phyloP scores from a whole-genome alignment of 2,329 filamentous ascomycete species.

The Aspergillus oerlinghausenensis region DNA sequence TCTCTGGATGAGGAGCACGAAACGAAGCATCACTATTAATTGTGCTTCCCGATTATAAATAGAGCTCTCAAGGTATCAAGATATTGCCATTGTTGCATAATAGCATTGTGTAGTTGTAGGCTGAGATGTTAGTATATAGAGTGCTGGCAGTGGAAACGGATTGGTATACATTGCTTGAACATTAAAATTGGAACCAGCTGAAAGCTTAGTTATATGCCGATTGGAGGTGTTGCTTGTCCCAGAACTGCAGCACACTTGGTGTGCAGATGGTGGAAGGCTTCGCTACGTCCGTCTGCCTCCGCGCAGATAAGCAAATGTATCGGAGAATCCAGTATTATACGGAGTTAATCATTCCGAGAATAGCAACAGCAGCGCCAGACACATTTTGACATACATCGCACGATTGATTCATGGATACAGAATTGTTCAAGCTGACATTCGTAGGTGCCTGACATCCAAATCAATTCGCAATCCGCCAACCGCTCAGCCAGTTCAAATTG shows the following conservation, averaged over 20 bases:
- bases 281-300: not conserved
- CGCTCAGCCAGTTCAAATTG: constrained; percentile 90
- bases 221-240: not conserved
- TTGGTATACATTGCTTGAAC: not conserved
- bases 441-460: not conserved
- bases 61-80: not conserved
- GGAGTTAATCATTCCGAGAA: not conserved
- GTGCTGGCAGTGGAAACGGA: not conserved
- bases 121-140: not conserved
- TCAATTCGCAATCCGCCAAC: constrained; percentile 70
- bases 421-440: not conserved
- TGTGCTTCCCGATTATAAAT: no score
- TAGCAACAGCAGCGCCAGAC: not conserved
- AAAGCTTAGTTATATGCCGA: not conserved
- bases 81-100: not conserved
- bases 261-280: not conserved
- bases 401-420: not conserved
- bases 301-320: not conserved
- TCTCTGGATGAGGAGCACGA: no score
- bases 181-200: not conserved
- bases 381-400: not conserved
- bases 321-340: not conserved
- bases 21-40: no score
- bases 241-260: not conserved
- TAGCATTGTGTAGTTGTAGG: not conserved